Conservation (phyloP, 495 filamentous ascomycete genomes). For the Aspergillus ostianus region DNA sequence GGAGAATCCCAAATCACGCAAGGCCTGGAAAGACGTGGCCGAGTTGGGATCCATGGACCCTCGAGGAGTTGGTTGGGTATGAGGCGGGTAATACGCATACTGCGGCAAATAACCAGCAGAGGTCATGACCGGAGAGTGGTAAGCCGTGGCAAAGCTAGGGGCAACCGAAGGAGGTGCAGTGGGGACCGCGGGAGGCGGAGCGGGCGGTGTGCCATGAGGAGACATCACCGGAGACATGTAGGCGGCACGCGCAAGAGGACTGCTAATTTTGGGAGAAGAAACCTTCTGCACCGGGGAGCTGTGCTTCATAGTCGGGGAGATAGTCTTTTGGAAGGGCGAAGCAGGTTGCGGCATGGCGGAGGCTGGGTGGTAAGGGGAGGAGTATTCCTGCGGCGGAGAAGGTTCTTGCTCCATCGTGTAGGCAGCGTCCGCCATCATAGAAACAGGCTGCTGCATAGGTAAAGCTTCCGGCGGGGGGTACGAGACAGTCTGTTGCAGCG, state of each 20-base stretch:
- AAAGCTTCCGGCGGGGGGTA: background rate
- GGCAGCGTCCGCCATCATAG: background rate
- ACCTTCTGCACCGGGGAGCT: constrained; percentile 16
- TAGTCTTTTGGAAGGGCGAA: constrained; percentile 15
- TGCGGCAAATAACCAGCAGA: constrained; percentile 34
- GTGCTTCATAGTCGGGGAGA: constrained; percentile 21
- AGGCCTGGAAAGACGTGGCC: constrained; percentile 34
- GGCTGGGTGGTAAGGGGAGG: constrained; percentile 18
- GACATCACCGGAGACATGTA: constrained; percentile 43
- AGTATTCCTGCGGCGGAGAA: constrained; percentile 13
- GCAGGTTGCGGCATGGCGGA: constrained; percentile 4
- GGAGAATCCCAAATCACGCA: constrained; percentile 27
- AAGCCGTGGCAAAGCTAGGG: constrained; percentile 29
- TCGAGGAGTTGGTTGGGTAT: constrained; percentile 30
- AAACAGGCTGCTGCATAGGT: background rate
- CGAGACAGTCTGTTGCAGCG: background rate
- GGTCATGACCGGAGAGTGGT: constrained; percentile 41
- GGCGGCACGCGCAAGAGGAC: constrained; percentile 33
- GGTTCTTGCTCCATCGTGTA: constrained; percentile 12
- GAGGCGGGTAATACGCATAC: constrained; percentile 34
- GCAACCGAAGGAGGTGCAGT: constrained; percentile 19
- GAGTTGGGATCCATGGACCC: constrained; percentile 35
- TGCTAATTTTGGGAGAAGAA: constrained; percentile 37
- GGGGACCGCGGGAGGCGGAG: constrained; percentile 8
- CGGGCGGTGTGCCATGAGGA: constrained; percentile 31